A percentile compares a stretch with the other conserved stretches of the same genome.
Conservation (phyloP, 2,329 filamentous ascomycete species). For the Penicillium sp. region DNA sequence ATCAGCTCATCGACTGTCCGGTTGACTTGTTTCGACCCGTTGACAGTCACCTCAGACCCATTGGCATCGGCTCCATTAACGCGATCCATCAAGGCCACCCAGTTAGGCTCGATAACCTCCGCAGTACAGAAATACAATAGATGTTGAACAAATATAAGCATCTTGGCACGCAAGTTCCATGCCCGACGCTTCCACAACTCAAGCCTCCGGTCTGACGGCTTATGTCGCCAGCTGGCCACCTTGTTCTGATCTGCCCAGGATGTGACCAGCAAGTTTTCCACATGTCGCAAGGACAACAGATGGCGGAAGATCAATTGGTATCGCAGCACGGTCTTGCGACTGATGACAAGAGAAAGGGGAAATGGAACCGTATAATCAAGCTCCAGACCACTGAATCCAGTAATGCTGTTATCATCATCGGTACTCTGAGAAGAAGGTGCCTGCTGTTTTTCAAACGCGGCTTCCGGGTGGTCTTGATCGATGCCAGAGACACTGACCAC, state of each 20-base stretch:
- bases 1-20: slow-evolving; percentile 95
- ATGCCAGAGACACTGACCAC: slow-evolving; percentile 97
- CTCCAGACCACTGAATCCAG: slow-evolving; percentile 89
- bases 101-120: slow-evolving; percentile 97
- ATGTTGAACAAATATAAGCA: slow-evolving; percentile 97
- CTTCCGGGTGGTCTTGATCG: slow-evolving; percentile 75
- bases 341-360: slow-evolving; percentile 92
- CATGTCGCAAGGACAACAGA: slow-evolving; percentile 83
- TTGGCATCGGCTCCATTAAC: slow-evolving; percentile 65
- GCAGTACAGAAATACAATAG: slow-evolving; percentile 95
- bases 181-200: slow-evolving; percentile 93
- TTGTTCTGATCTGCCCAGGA: slow-evolving; percentile 93
- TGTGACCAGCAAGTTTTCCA: slow-evolving; percentile 83
- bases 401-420: slow-evolving; percentile 81
- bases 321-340: slow-evolving; percentile 92
- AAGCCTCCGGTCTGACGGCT: slow-evolving; percentile 72
- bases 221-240: slow-evolving; percentile 79
- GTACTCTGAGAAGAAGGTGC: slow-evolving; percentile 70
- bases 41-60: slow-evolving; percentile 45
- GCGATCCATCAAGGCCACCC: slow-evolving; percentile 90
- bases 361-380: slow-evolving; percentile 95
- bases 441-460: slow-evolving; percentile 71
- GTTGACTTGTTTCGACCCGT: slow-evolving; percentile 58
- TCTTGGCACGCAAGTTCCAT: slow-evolving; percentile 88
- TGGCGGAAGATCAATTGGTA: slow-evolving; percentile 98